Evolutionary conservation across 2,329 filamentous ascomycete genomes (phyloP), one percentile per base, ranked within the genome.

Genomic region (Cladobotryum protrusum): DNA sequence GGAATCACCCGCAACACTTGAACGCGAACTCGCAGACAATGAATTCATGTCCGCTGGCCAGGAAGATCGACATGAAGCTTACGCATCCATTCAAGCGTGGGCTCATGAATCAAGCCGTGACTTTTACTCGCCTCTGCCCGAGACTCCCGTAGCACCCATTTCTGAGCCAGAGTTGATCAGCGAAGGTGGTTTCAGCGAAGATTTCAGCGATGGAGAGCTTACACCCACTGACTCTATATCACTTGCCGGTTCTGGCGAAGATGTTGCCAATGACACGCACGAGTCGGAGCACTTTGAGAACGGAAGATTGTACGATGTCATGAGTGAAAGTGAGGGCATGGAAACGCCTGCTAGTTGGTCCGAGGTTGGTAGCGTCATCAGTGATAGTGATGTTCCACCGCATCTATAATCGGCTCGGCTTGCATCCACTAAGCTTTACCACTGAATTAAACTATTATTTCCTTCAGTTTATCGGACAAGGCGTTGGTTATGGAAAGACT

Each of bases 51-150:
- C 77, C 0, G 73, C 76, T 8, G 72, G 74, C 39, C 71, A 77
- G 56, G 69, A 74, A 3, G 67, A 73, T 49, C 64, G 63, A 17
- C 61, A 69, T 13, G 72, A 76, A 13, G 74, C 77, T 1, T 83
- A 77, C 59, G 75, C 76, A 42, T 81, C 79, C 1, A 84, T 85
- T 56, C 79, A 85, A 60, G 82, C 81, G 0, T 85, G 82, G 81
- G 81, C 81, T 1, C 74, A 81, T 56, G 68, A 73, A 51, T 77
- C 76, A 4, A 68, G 68, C 59, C 65, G 69, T 9, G 72, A 74
- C 58, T 83, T 83, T 59, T 83, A 83, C 69, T 83, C 80, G 5
- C 79, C 81, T 4, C 72, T 83, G 18, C 79, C 79, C 12, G 71
- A 70, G 18, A 75, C 77, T 1, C 77, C 75, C 2, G 67, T 69